These are phyloP conservation scores for Erodium trifolium DNA, from an alignment of 441 rosid species.

Conservation along the genomic window DNA sequence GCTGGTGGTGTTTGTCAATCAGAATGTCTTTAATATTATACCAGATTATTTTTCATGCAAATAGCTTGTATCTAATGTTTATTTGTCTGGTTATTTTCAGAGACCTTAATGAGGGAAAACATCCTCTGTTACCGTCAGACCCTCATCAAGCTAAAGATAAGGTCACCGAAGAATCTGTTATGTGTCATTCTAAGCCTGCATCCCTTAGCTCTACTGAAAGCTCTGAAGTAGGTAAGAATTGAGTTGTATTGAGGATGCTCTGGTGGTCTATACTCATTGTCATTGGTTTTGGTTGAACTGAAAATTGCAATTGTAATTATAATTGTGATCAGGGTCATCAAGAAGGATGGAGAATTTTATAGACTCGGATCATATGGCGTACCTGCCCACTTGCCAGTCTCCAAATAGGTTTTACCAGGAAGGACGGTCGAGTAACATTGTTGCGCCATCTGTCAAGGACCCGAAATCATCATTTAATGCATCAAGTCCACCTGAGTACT, in stretches of 20 bases:
- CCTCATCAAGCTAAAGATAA: slow-evolving; percentile 48
- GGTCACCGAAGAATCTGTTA: slow-evolving; percentile 57
- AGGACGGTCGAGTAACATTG: slow-evolving; percentile 27
- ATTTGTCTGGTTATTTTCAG: slow-evolving; percentile 19
- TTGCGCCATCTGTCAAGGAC: slow-evolving; percentile 29
- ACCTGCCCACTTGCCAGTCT: slow-evolving; percentile 31
- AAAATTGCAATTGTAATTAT: slow-evolving; percentile 9
- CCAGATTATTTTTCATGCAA: too few relatives aligned
- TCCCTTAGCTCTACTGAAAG: slow-evolving; percentile 83
- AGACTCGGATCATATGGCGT: slow-evolving; percentile 51
- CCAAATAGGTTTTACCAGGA: slow-evolving; percentile 40
- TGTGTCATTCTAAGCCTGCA: slow-evolving; percentile 77
- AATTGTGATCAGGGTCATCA: slow-evolving; percentile 49
- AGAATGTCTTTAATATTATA: not conserved
- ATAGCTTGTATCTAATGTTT: too few relatives aligned
- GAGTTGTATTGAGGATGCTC: not conserved
- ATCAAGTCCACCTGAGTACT: slow-evolving; percentile 9
- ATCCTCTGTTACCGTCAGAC: slow-evolving; percentile 29
- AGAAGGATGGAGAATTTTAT: slow-evolving; percentile 59
- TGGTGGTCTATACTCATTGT: not conserved
- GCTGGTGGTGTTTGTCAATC: not conserved
- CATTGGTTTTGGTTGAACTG: too few relatives aligned
- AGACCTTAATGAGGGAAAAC: slow-evolving; percentile 26
- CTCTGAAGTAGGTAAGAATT: slow-evolving; percentile 62
- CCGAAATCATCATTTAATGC: slow-evolving; percentile 24